phyloP scores from a whole-genome alignment of 106 monocot genomes.

The Acorus calamus region DNA sequence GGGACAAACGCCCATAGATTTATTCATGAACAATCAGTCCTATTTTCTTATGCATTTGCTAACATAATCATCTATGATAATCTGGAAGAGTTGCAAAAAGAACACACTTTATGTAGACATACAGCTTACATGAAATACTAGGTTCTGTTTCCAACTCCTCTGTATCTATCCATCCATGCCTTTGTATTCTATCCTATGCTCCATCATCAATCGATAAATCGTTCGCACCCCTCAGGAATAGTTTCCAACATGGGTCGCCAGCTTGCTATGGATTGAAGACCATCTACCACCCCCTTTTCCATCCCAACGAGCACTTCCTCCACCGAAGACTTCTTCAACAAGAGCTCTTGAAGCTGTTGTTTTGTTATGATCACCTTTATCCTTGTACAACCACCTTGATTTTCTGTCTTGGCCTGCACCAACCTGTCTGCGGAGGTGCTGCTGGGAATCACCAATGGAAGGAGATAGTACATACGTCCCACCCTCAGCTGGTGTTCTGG shows the following conservation, averaged over 20 bases:
- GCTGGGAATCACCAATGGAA: background rate
- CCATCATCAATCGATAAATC: too few species aligned
- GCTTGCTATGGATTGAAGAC: background rate
- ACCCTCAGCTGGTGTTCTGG: conserved; percentile 6
- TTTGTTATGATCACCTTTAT: conserved; percentile 16
- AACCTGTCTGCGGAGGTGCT: background rate
- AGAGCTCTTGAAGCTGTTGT: conserved; percentile 15
- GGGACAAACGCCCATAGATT: too few species aligned
- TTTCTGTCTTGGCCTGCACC: background rate
- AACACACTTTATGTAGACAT: too few species aligned
- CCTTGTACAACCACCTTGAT: background rate
- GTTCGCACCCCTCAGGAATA: conserved; percentile 4
- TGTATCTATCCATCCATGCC: too few species aligned
- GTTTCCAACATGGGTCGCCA: conserved; percentile 13
- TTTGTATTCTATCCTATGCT: too few species aligned
- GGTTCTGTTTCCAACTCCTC: too few species aligned
- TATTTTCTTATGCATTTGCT: too few species aligned
- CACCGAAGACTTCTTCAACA: background rate
- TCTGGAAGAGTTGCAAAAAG: too few species aligned
- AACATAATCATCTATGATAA: too few species aligned
- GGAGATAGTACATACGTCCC: conserved; percentile 10
- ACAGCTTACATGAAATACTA: too few species aligned
- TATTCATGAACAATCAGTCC: too few species aligned
- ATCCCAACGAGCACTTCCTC: conserved; percentile 4
- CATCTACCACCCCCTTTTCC: background rate